Evolutionary conservation across 129 eudicot species (phyloP).

Genomic region (Glebionis coronaria): DNA sequence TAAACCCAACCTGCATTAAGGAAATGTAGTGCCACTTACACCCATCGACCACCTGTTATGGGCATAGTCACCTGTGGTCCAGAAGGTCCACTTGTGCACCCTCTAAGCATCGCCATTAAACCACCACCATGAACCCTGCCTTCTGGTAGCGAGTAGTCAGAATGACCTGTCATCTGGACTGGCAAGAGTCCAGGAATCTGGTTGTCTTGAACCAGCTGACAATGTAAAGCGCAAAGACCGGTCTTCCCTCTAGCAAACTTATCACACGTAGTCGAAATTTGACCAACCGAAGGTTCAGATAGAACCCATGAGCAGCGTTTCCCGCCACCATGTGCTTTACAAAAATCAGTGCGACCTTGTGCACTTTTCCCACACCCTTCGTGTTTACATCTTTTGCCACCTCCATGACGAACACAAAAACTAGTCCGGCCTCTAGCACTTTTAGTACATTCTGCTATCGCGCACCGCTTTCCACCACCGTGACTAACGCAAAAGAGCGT

Average conservation of each 20-base stretch:
- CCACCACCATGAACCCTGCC: not conserved
- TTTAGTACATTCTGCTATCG: constrained; percentile 58
- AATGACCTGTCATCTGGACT: not conserved
- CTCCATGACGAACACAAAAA: constrained; percentile 91
- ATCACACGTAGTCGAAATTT: constrained; percentile 40
- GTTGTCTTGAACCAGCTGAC: constrained; percentile 43
- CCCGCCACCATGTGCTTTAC: constrained; percentile 96
- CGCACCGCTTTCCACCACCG: constrained; percentile 95
- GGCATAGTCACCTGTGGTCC: constrained; percentile 20
- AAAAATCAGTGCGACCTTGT: constrained; percentile 86
- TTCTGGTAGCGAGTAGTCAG: no score
- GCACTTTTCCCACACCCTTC: constrained; percentile 89
- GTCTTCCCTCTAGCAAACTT: constrained; percentile 70
- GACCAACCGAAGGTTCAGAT: constrained; percentile 27
- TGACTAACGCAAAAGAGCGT: constrained; percentile 72
- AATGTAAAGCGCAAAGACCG: constrained; percentile 60
- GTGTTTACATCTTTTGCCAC: constrained; percentile 75
- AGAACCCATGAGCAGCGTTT: constrained; percentile 75
- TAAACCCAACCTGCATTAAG: not conserved
- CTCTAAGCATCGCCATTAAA: constrained; percentile 70
- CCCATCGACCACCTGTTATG: constrained; percentile 31
- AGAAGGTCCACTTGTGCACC: constrained; percentile 19
- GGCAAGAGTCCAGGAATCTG: constrained; percentile 16
- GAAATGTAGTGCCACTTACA: constrained; percentile 24
- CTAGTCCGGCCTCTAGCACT: constrained; percentile 83